Base-by-base conservation (phyloP, 208 protist genomes). In the Crithidia expoeki region DNA sequence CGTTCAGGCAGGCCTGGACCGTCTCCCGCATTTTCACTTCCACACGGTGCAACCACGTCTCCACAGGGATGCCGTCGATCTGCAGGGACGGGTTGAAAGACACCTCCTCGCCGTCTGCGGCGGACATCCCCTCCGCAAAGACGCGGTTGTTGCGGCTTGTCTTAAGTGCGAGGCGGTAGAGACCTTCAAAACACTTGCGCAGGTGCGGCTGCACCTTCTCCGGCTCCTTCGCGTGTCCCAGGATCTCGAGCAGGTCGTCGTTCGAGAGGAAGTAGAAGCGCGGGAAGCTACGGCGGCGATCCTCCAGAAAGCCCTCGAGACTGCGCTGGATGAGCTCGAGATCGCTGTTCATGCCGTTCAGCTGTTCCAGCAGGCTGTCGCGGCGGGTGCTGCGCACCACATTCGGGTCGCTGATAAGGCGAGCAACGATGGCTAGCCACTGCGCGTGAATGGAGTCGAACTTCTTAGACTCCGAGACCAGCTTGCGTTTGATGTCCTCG, bases 261-360 rank as follows among this genome's bases (percentile, higher is more conserved):
- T 99, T 98, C 5, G 97, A 99, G 19, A 99, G 69, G 57, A 99
- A 99, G 83, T 99, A 99, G 78, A 99, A 99, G 32, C 98, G 90
- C 33, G 98, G 97, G 83, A 99, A 99, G 49, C 90, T 73, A 51
- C 91, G 89, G 34, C 98, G 92, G 60, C 98, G 98, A 59, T 97
- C 96, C 83, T 99, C 98, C 11, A 99, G 85, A 76, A 99, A 99
- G 46, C 94, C 89, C 71, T 98, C 96, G 5, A 99, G 88, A 53
- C 93, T 95, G 85, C 99, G 98, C 80, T 99, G 98, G 68, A 99
- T 99, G 36, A 94, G 79, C 79, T 99, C 97, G 10, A 99, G 81
- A 72, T 97, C 93, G 36, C 69, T 83, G 77, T 96, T 96, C 92
- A 99, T 98, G 58, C 83, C 68, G 76, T 95, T 95, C 25, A 99